Evolutionary conservation across 768 basidiomycete species (phyloP).

Genomic region (Tricholoma matsutake): DNA sequence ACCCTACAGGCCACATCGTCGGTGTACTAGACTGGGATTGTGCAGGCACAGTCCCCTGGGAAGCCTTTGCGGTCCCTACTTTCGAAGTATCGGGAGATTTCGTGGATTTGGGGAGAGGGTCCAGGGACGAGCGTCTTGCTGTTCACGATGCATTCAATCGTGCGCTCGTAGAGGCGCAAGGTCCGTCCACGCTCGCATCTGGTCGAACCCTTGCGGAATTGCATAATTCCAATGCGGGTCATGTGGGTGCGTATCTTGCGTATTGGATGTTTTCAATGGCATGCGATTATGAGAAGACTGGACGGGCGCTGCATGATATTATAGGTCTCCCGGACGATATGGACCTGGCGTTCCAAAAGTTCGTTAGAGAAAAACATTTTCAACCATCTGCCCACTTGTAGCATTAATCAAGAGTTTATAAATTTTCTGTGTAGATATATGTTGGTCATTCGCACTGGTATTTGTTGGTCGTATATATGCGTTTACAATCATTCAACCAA

Average conservation of each 20-base stretch:
- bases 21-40: conserved; percentile 43
- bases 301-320: conserved; percentile 30
- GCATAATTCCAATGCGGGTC: conserved; percentile 39
- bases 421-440: background rate
- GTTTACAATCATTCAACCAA: too few relatives aligned
- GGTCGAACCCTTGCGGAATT: conserved; percentile 36
- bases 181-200: conserved; percentile 28
- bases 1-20: conserved; percentile 37
- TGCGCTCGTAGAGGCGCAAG: conserved; percentile 28
- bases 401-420: background rate
- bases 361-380: conserved; percentile 5
- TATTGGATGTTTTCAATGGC: conserved; percentile 44
- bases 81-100: conserved; percentile 41
- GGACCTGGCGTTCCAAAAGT: conserved; percentile 21
- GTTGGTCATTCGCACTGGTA: background rate
- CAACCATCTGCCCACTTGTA: background rate
- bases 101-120: conserved; percentile 23
- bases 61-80: conserved; percentile 39
- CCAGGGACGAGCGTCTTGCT: conserved; percentile 23
- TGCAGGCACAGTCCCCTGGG: conserved; percentile 42
- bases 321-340: conserved; percentile 19
- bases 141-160: conserved; percentile 31
- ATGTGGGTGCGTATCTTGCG: conserved; percentile 39
- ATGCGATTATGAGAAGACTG: conserved; percentile 41
- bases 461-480: background rate